Conservation (phyloP, 441 rosid species). For the Adansonia madagascariensis region DNA sequence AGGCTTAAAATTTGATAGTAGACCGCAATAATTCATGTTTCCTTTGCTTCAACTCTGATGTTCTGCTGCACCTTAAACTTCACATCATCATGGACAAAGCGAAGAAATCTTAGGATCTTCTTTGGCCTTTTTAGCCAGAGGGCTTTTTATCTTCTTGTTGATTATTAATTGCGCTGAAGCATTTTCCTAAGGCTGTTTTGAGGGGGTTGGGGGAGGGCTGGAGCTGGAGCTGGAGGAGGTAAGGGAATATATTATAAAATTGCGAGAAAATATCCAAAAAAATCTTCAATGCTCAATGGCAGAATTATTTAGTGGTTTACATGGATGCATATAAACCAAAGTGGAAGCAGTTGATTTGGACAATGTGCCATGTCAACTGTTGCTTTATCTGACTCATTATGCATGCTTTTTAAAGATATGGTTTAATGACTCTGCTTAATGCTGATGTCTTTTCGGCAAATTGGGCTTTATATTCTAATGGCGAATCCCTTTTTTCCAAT, state of each 20-base stretch:
- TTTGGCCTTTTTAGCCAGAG: not conserved
- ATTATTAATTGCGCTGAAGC: too few species aligned
- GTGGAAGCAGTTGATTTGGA: conserved; percentile 37
- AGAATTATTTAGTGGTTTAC: conserved; percentile 1
- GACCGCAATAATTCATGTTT: conserved; percentile 8
- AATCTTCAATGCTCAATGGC: not conserved
- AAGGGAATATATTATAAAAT: not conserved
- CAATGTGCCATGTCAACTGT: conserved; percentile 23
- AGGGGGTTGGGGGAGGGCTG: not conserved
- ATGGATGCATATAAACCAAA: conserved; percentile 2
- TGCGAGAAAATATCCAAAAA: not conserved
- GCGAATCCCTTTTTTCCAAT: not conserved
- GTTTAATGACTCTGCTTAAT: conserved; percentile 24
- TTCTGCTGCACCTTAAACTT: not conserved
- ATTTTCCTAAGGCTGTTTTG: too few species aligned
- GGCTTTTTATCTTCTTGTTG: too few species aligned
- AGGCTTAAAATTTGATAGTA: conserved; percentile 21
- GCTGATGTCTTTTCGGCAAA: conserved; percentile 28
- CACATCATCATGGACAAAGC: too few species aligned
- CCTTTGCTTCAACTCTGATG: not conserved
- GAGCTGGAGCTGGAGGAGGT: not conserved
- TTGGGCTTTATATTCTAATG: conserved; percentile 25
- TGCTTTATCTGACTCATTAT: conserved; percentile 27
- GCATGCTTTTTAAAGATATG: conserved; percentile 19
- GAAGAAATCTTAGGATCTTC: not conserved